Base-by-base conservation (phyloP, 805 yeast genomes). In the Scheffersomyces stipitis region DNA sequence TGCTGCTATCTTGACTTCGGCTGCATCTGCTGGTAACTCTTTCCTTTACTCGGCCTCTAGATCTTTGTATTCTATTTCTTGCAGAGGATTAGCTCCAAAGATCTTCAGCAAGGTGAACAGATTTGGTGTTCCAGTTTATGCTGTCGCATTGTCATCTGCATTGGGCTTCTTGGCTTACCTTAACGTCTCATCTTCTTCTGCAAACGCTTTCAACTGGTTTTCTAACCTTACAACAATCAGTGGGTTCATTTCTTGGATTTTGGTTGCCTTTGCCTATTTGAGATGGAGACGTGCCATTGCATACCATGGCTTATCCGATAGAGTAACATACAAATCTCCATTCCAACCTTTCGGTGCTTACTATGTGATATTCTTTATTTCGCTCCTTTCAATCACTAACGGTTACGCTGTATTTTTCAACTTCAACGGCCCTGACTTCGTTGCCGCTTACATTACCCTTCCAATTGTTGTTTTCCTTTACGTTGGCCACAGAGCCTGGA, bases 371-470 rank as follows among this genome's bases (percentile, higher is more conserved):
- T 46, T 66, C 27, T 56, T 80, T 42, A 70, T 81, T 38, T 40
- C 69, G 4, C 20, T 84, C n/a, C 51, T 84, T 35, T 64, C 81
- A 20, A 34, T 84, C 31, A 82, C 89, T n/a, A 83, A 84, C 49
- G 90, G 90, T 38, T 84, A 80, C 53, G 81, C 75, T 3, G 82
- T 78, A 4, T 83, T 83, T 59, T 73, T 83, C 41, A 69, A 69
- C 14, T 81, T 80, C 68, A 70, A 67, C 10, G 72, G 58, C 1
- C 58, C 75, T 5, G 81, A 80, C 55, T 83, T 83, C 49, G 61
- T 83, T 34, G 89, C 90, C 23, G 84, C 89, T 7, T 83, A 83
- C 59, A 69, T 83, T 41, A 82, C 88, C 0, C 53, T 83, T 33
- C 86, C 83, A 24, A 68, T 76, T 39, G 71, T 78, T 44, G 41